phyloP scores from a whole-genome alignment of 768 basidiomycete genomes.

The Leucosporidium scottii region DNA sequence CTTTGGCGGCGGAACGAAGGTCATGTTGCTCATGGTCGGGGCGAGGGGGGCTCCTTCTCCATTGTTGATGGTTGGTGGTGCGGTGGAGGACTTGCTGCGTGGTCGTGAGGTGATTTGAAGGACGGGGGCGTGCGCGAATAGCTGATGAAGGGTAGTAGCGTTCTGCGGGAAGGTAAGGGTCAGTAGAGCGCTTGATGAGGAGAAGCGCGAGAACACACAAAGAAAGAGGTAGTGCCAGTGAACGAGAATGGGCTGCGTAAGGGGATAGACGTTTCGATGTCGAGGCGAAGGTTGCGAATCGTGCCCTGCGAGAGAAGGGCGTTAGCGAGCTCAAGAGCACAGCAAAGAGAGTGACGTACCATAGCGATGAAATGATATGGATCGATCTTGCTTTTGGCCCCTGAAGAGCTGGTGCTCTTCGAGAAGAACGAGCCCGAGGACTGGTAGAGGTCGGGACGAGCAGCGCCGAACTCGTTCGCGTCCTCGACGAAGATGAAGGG shows the following conservation, averaged over 20 bases:
- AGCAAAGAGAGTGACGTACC: slow-evolving; percentile 46
- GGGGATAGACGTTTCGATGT: slow-evolving; percentile 39
- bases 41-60: slow-evolving; percentile 21
- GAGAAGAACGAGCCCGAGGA: slow-evolving; percentile 8
- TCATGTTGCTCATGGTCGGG: slow-evolving; percentile 15
- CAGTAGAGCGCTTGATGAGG: background rate
- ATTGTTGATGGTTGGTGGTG: background rate
- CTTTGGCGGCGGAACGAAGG: slow-evolving; percentile 15
- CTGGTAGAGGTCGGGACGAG: background rate
- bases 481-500: slow-evolving; percentile 91
- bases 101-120: slow-evolving; percentile 34
- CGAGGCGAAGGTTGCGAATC: slow-evolving; percentile 25
- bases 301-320: slow-evolving; percentile 2
- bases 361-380: slow-evolving; percentile 84
- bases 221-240: slow-evolving; percentile 40
- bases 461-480: slow-evolving; percentile 48
- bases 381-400: slow-evolving; percentile 67
- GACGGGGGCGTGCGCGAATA: slow-evolving; percentile 39
- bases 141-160: slow-evolving; percentile 36
- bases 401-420: slow-evolving; percentile 31
- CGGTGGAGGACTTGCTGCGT: background rate
- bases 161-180: slow-evolving; percentile 15
- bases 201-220: slow-evolving; percentile 20
- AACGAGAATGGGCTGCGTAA: slow-evolving; percentile 41
- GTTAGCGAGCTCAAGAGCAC: background rate